phyloP scores from a whole-genome alignment of 1,284 basidiomycete species.

The Leucoagaricus sp. region DNA sequence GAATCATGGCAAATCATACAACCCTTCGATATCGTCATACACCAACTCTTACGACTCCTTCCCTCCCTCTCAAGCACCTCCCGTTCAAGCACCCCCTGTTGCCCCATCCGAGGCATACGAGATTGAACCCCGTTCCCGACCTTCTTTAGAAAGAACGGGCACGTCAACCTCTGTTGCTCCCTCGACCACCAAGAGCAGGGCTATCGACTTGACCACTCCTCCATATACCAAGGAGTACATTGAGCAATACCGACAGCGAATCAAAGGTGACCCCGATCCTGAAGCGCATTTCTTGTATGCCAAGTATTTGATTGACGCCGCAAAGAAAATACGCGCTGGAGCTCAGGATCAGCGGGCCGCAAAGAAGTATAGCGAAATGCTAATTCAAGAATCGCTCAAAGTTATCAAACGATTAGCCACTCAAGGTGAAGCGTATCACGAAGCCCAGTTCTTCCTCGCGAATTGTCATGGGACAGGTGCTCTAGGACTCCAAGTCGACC shows the following conservation, averaged over 20 bases:
- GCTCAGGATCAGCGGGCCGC: conserved; percentile 78
- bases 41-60: conserved; percentile 23
- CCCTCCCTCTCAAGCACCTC: conserved; percentile 18
- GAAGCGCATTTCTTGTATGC: conserved; percentile 98
- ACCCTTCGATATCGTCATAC: conserved; percentile 13
- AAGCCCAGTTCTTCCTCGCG: conserved; percentile 99
- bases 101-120: conserved; percentile 42
- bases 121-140: conserved; percentile 59
- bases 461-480: conserved; percentile 97
- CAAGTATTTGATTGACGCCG: conserved; percentile 99
- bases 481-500: conserved; percentile 93
- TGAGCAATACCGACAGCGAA: conserved; percentile 94
- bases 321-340: conserved; percentile 81
- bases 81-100: too few relatives aligned
- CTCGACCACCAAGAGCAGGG: conserved; percentile 73
- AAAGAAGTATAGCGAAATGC: conserved; percentile 88
- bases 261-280: conserved; percentile 97
- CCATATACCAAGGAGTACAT: conserved; percentile 97
- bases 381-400: conserved; percentile 90
- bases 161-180: conserved; percentile 59
- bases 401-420: conserved; percentile 91
- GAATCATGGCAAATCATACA: neutral
- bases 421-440: conserved; percentile 87
- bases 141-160: conserved; percentile 54
- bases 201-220: conserved; percentile 83